Base-by-base conservation (phyloP, 495 filamentous ascomycete genomes). In the Podospora australis region DNA sequence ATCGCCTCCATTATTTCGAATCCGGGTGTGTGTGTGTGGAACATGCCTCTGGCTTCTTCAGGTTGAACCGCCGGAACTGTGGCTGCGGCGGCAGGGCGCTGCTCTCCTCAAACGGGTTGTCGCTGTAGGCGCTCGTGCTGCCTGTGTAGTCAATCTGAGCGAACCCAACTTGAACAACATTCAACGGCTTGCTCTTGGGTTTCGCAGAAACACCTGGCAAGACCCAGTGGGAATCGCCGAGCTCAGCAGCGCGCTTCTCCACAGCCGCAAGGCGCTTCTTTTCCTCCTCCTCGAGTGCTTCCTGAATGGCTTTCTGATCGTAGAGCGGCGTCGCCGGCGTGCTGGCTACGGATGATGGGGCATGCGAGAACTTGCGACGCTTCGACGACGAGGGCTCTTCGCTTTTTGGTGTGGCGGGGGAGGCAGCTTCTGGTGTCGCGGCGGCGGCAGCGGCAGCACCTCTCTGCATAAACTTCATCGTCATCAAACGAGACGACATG, bases 401-500 rank as follows among this genome's bases (percentile, higher is more conserved):
- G 25, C 60, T 55, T 16, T 54, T 47, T 41, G 68, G 65, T 28
- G 69, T 69, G 23, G 65, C 58, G 35, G 76, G 64, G 6, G 77
- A 74, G 25, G 83, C 34, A 19, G 44, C 47, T 10, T 46, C 17
- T 6, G 35, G 39, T 3, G 56, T 79, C 21, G 84, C 85, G 44
- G 52, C 46, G 6, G 59, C 55, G 13, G 52, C 46, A 4, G 48
- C 47, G 4, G 59, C 81, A 20, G 85, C 87, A 42, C 86, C 86
- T 54, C 92, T 80, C 77, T 96, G 92, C 92, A 98, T 98, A 67
- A 98, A 98, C 80, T 96, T 96, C 90, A 96, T 96, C 20, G 86
- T 95, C 58, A 94, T 70, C 16, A 96, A 79, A 45, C 90, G 80
- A 2, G 87, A 90, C 51, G 90, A 96, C 86, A 95, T 92, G 8